A percentile compares a stretch with the other conserved stretches of the same genome.
Evolutionary conservation across 805 yeast species (phyloP).

Genomic region (Ogataea dorogensis): DNA sequence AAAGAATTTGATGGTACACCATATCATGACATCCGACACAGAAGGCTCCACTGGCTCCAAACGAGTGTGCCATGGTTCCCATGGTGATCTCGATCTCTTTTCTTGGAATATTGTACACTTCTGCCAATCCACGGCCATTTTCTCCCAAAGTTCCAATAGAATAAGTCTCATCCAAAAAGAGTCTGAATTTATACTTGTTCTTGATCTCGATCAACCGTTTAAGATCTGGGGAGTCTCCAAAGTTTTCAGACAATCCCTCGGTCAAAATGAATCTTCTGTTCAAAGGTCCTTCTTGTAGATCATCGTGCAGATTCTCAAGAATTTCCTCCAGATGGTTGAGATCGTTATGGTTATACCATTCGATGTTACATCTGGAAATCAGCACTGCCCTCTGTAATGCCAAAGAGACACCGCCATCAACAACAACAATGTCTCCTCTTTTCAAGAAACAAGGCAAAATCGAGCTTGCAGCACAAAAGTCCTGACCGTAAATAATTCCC

Average conservation of each 20-base stretch:
- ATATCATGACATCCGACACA: conserved; percentile 83
- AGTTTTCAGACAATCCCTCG: conserved; percentile 81
- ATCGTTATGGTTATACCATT: conserved; percentile 85
- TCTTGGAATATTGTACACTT: conserved; percentile 67
- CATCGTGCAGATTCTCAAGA: conserved; percentile 57
- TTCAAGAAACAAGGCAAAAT: conserved; percentile 92
- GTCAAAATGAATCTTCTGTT: conserved; percentile 88
- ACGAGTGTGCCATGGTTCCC: conserved; percentile 78
- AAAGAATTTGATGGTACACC: conserved; percentile 89
- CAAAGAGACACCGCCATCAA: conserved; percentile 73
- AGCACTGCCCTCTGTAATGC: conserved; percentile 85
- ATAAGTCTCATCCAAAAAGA: conserved; percentile 82
- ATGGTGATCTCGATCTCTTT: conserved; percentile 77
- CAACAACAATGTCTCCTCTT: conserved; percentile 90
- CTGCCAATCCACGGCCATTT: conserved; percentile 83
- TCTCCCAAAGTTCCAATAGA: conserved; percentile 85
- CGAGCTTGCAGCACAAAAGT: conserved; percentile 79
- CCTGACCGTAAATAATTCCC: conserved; percentile 90
- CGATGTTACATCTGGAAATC: conserved; percentile 82
- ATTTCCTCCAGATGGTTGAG: conserved; percentile 75
- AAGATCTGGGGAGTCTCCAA: conserved; percentile 78
- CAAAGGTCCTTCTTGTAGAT: conserved; percentile 67
- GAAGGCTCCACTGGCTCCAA: conserved; percentile 90
- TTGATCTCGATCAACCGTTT: conserved; percentile 70
- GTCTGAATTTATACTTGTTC: conserved; percentile 76